Base-by-base conservation (phyloP, 495 filamentous ascomycete genomes). In the Aspergillus steynii region DNA sequence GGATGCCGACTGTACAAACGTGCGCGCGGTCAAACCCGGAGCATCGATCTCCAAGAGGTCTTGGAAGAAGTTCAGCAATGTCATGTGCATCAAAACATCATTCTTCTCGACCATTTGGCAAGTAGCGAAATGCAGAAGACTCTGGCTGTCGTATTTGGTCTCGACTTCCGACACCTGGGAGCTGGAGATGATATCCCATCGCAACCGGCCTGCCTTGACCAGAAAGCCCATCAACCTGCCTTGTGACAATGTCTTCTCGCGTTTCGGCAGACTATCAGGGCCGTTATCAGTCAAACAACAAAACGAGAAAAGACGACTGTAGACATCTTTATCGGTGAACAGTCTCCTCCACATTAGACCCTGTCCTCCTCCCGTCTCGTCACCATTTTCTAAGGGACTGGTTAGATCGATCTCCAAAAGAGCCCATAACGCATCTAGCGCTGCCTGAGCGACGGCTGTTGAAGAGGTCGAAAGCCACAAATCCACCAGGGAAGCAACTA, bases 21-120 rank as follows among this genome's bases (percentile, higher is more conserved):
- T 68, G 8, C 69, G 67, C 48, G 73, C 70, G 27, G 62, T 61
- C 8, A 79, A 69, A 61, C 76, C 73, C 8, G 75, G 74, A 8
- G 72, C 65, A 56, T 78, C 73, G 37, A 75, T 72, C 51, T 83
- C 80, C 14, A 93, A 66, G 48, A 90, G 75, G n/a, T 84, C 79
- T 52, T 84, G 81, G 62, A 87, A 91, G 68, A 95, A 95, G 64
- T 91, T 86, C 53, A 96, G 78, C 53, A 95, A 74, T 25, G 80
- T 90, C 65, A 90, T 81, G 62, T 94, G 89, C 88, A 96, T 90
- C 61, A 97, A 74, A 28, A 88, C 78, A 66, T 97, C 93, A 46
- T 77, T 79, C 59, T 79, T 80, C 63, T 94, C 83, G 14, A 94
- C 82, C 91, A 96, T 94, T 47, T 83, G 76, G 46, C 85, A 75